phyloP scores from a whole-genome alignment of 306 rosid genomes.

The Castanea mollissima region DNA sequence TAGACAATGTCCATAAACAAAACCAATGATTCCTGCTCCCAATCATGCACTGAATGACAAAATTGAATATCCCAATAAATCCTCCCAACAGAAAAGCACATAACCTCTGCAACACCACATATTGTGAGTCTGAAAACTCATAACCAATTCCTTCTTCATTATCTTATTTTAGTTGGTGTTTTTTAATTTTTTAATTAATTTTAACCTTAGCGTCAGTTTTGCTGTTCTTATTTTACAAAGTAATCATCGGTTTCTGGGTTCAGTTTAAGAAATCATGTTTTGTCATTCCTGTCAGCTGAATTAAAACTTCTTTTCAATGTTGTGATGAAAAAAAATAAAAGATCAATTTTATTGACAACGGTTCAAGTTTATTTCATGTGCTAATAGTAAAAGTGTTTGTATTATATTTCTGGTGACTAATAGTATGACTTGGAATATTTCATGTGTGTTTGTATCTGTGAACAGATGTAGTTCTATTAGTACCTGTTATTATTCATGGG shows the following conservation, averaged over 20 bases:
- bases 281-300: background rate
- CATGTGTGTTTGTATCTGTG: background rate
- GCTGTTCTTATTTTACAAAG: background rate
- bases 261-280: constrained; percentile 2
- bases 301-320: background rate
- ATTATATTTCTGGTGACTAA: constrained; percentile 3
- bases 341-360: background rate
- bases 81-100: no score
- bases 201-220: no score
- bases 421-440: background rate
- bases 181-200: background rate
- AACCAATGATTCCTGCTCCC: no score
- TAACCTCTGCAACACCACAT: no score
- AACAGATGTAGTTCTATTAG: background rate
- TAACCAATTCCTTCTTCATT: no score
- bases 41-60: no score
- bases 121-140: background rate
- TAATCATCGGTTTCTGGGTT: background rate
- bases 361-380: background rate
- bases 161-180: background rate
- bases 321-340: background rate
- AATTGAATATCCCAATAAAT: no score
- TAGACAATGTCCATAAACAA: no score
- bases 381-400: background rate
- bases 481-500: background rate